Percentiles rank a stretch among this genome's conserved stretches.
Evolutionary conservation across 75 land plant species (phyloP).

Genomic region (Gnetum montanum): DNA sequence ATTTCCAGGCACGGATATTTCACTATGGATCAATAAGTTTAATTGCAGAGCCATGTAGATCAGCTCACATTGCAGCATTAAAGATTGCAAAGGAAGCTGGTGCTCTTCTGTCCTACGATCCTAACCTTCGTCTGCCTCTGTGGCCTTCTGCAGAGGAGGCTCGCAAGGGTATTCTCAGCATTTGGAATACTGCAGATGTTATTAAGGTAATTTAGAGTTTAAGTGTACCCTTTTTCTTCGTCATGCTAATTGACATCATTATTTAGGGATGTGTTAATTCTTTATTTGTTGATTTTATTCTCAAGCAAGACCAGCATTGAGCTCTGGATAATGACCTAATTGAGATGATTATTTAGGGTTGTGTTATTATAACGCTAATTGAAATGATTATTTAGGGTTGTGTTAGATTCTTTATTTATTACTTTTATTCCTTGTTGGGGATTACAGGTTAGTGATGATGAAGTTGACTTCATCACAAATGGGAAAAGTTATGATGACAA

Average conservation of each 20-base stretch:
- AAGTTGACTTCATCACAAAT: constrained; percentile 59
- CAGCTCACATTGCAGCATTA: constrained; percentile 40
- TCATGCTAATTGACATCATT: too few relatives aligned
- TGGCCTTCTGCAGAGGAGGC: constrained; percentile 51
- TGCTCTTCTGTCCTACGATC: constrained; percentile 45
- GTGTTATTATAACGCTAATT: too few relatives aligned
- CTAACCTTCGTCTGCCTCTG: constrained; percentile 38
- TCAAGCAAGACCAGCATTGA: too few relatives aligned
- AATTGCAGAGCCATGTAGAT: constrained; percentile 35
- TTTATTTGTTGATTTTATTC: too few relatives aligned
- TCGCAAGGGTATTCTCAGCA: constrained; percentile 40
- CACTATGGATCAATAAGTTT: constrained; percentile 54
- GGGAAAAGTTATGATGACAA: constrained; percentile 49
- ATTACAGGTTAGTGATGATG: constrained; percentile 70
- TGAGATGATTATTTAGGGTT: too few relatives aligned
- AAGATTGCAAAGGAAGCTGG: constrained; percentile 29
- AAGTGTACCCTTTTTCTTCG: too few relatives aligned
- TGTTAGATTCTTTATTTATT: too few relatives aligned
- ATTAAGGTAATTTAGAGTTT: too few relatives aligned
- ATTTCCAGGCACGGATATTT: constrained; percentile 22
- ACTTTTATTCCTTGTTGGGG: too few relatives aligned
- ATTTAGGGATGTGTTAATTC: too few relatives aligned
- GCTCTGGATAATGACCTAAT: too few relatives aligned
- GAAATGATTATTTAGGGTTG: too few relatives aligned
- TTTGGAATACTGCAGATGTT: constrained; percentile 48